These are phyloP conservation scores for Backusella westeae DNA, from an alignment of 192 early-diverging fungal species.

Conservation along the genomic window DNA sequence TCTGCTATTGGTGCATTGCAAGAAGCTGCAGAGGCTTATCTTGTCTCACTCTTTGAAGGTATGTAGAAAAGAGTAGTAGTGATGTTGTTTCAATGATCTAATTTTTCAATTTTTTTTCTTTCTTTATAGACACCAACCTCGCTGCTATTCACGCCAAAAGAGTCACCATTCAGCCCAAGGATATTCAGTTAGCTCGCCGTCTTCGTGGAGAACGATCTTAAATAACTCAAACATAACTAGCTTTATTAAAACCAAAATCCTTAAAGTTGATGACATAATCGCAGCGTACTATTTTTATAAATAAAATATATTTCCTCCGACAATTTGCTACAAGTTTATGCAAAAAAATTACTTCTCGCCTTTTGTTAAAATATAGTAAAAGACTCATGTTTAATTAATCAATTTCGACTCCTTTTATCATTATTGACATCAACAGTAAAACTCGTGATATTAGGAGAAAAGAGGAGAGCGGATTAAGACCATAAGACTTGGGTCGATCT, in stretches of 20 bases:
- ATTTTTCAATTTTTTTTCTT: not conserved
- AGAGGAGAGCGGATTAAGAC: not conserved
- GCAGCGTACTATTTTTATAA: not conserved
- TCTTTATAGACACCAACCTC: conserved; percentile 96
- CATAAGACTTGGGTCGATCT: not conserved
- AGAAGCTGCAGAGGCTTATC: conserved; percentile 96
- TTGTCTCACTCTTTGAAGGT: conserved; percentile 66
- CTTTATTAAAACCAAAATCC: not conserved
- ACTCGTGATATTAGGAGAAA: not conserved
- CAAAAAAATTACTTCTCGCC: not conserved
- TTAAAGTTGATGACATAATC: not conserved
- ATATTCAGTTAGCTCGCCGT: conserved; percentile 97
- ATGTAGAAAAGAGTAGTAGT: not conserved
- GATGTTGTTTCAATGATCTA: not conserved
- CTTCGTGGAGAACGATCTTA: conserved; percentile 90
- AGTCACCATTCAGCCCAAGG: conserved; percentile 99
- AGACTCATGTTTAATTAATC: not conserved
- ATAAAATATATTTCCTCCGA: conserved; percentile 9
- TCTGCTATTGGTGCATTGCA: conserved; percentile 99
- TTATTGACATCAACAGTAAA: not conserved
- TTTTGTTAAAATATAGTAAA: not conserved
- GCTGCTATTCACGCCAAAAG: conserved; percentile 98
- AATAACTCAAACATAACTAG: conserved; percentile 24
- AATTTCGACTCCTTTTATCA: not conserved
- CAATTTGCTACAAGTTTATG: not conserved